Base-by-base conservation (phyloP, 805 yeast genomes). In the Kazachstania martiniae region DNA sequence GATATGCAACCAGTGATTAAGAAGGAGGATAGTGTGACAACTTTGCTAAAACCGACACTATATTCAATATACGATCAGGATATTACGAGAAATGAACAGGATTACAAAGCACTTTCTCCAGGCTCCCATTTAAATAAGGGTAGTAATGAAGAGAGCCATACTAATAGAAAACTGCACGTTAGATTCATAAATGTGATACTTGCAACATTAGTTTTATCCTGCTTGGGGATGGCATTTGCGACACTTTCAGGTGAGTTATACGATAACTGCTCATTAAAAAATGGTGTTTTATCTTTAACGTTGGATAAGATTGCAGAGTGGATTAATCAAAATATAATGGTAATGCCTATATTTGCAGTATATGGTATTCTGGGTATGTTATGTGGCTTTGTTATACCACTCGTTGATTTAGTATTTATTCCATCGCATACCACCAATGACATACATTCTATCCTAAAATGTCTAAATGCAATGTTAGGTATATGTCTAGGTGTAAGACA, bases 401-500 rank as follows among this genome's bases (percentile, higher is more conserved):
- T 62, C 0, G 38, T 57, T 18, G 65, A 63, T 30, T 31, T 36
- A 25, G 23, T 47, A 12, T 37, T 40, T 13, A 28, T 29, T 13
- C 3, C 4, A 4, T 28, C 27, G 23, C 22, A 27, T 22, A 21
- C 8, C 5, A 22, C 21, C 15, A 34, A 34, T 9, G 9, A 19
- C 9, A 19, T 19, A 8, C 8, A 19, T 22, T 75, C 79, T 12
- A 66, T 77, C 5, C 54, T 70, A 24, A 43, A 35, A 33, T 35
- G 42, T 25, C 35, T 38, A 14, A 68, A 77, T 33, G 76, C 83
- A 3, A 67, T 78, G 41, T 57, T 79, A 28, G 89, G 89, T 2
- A 68, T 80, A 28, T 65, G 74, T 8, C 77, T 76, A 44, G 83
- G 82, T 14, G 65, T 79, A 19, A 66, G 79, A 42, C 72, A 71